Evolutionary conservation across 345 rosid genomes (phyloP), one percentile per base, ranked within the genome.

Genomic region (Carallia pectinifolia): DNA sequence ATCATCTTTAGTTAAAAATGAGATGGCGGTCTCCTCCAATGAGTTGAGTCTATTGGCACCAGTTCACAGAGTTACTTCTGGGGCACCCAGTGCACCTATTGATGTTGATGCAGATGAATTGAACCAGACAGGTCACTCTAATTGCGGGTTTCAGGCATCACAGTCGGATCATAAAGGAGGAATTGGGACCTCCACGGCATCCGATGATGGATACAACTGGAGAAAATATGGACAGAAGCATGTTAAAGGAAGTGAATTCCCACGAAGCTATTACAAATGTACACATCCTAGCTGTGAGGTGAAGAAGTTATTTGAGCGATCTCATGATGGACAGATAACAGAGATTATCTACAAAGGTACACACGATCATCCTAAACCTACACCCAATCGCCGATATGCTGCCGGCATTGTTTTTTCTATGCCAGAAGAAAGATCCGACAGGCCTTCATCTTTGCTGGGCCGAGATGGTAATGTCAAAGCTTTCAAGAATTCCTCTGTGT

Each of bases 141-240:
- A 72, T 71, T 53, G 73, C 39, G 89, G 81, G 71, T 47, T 67
- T 38, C 85, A 44, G 61, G 66, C 85, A 33, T 75, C 82, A 33
- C 88, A 90, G 53, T 68, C 81, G 78, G 98, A 91, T 70, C 83
- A 82, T 36, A 84, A 79, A 84, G 93, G 84, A 77, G 81, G 78
- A 61, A 71, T 16, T 74, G 81, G 81, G 5, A 54, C 78, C 36
- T 70, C 87, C 3, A 67, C 79, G 63, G 37, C 85, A 64, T 83
- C 96, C 30, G 93, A 90, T 72, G 99, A 95, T 85, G 99, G 99
- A 75, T 95, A 90, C 80, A 90, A 90, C 85, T 95, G 99, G 98
- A 83, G 99, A 70, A 95, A 95, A 74, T 95, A 95, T 83, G 99
- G 99, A 54, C 99, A 95, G 84, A 95, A 95, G 65, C 97, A 86